phyloP scores from a whole-genome alignment of 2,329 filamentous ascomycete species.

The Arthroderma sp. region DNA sequence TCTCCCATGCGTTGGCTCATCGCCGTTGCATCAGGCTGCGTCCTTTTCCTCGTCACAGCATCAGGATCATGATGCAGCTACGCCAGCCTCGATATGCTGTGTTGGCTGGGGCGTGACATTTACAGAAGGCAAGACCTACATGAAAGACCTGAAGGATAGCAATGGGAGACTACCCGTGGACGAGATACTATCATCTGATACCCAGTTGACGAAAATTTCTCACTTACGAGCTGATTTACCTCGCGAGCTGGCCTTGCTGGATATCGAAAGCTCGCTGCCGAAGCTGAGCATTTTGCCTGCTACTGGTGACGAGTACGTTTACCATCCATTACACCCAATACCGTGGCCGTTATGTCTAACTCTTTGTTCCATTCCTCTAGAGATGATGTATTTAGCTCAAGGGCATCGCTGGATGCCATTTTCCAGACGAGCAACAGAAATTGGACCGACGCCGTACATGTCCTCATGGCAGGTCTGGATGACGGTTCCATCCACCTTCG shows the following conservation, averaged over 20 bases:
- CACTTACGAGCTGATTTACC: conserved; percentile 47
- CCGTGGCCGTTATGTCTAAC: conserved; percentile 8
- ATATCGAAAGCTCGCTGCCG: conserved; percentile 62
- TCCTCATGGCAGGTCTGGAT: conserved; percentile 61
- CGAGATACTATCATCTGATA: conserved; percentile 25
- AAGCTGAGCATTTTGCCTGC: conserved; percentile 60
- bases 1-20: conserved; percentile 31
- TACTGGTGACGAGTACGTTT: conserved; percentile 44
- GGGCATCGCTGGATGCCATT: conserved; percentile 55
- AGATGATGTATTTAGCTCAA: conserved; percentile 53
- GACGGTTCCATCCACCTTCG: conserved; percentile 62
- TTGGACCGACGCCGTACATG: conserved; percentile 61
- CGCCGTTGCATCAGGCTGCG: conserved; percentile 18
- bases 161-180: conserved; percentile 24
- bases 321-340: neutral
- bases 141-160: conserved; percentile 24
- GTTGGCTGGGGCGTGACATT: conserved; percentile 44
- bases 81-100: conserved; percentile 27
- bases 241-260: conserved; percentile 57
- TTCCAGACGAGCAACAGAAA: conserved; percentile 50
- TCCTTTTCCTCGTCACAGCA: conserved; percentile 37
- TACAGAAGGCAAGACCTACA: conserved; percentile 35
- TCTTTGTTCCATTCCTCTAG: conserved; percentile 22
- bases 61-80: conserved; percentile 22
- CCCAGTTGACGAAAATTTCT: conserved; percentile 21